Percentiles rank a stretch among this genome's conserved stretches.
Conservation (phyloP, 768 basidiomycete species). For the Lactarius hatsudake region DNA sequence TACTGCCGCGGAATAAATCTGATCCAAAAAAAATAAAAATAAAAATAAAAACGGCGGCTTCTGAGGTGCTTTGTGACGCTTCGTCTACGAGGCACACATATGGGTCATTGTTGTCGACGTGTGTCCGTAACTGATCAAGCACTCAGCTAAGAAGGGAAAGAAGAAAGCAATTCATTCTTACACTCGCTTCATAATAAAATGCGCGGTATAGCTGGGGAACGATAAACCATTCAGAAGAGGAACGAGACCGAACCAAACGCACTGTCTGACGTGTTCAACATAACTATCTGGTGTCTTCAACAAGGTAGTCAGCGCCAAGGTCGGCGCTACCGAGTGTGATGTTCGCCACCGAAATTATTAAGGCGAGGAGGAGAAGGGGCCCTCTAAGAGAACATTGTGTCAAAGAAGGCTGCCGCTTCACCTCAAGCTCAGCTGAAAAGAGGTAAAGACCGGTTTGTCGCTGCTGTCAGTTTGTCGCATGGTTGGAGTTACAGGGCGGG, state of each 20-base stretch:
- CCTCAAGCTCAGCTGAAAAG: background rate
- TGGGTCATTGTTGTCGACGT: constrained; percentile 20
- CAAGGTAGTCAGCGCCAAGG: background rate
- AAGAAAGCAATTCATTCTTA: constrained; percentile 1
- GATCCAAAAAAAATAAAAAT: too few relatives aligned
- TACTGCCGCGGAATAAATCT: too few relatives aligned
- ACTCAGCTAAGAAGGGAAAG: constrained; percentile 2
- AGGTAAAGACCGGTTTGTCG: background rate
- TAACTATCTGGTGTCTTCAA: constrained; percentile 25
- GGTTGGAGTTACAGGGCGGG: background rate
- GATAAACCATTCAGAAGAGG: background rate
- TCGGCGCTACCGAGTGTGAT: background rate
- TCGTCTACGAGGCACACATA: constrained; percentile 25
- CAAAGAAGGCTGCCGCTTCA: background rate
- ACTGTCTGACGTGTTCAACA: constrained; percentile 23
- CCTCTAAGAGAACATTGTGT: background rate
- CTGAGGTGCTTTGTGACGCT: constrained; percentile 17
- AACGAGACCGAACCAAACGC: background rate
- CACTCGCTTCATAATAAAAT: constrained; percentile 22
- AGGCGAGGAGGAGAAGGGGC: background rate
- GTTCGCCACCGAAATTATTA: background rate
- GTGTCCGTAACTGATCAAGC: constrained; percentile 21
- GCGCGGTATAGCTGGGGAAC: constrained; percentile 9
- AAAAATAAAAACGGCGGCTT: constrained; percentile 3
- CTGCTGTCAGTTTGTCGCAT: too few relatives aligned